Base-by-base conservation (phyloP, 1,284 basidiomycete genomes). In the Apiotrichum mycotoxinovorans region DNA sequence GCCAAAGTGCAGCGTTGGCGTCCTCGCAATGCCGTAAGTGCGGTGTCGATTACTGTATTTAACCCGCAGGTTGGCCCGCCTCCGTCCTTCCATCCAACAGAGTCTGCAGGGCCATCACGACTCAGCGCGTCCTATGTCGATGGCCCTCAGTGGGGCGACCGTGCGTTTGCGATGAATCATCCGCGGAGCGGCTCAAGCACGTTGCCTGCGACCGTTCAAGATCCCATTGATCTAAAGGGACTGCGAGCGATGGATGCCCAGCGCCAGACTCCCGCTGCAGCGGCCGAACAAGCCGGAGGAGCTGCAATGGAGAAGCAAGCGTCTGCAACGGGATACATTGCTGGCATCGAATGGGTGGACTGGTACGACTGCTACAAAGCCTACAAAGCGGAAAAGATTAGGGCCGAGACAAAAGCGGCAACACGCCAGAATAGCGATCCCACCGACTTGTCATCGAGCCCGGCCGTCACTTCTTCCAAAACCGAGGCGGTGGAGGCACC, bases 311-410 rank as follows among this genome's bases (percentile, higher is more conserved):
- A 69, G 51, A 68, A 66, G 18, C 65, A 67, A 44, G 54, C 54
- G 1, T 71, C 70, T 30, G 58, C 68, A 2, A 67, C 66, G 9
- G 74, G 71, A 2, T 64, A 66, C 14, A 61, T 76, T 12, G 69
- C 71, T 12, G 80, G 80, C 35, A 80, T 83, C 54, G 82, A 83
- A 62, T 83, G 82, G 82, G 80, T 83, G 30, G 82, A 83, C 63
- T 83, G 82, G 82, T 72, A 82, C 52, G 82, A 83, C 65, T 80
- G 80, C 64, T 83, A 83, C 66, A 79, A 80, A 52, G 73, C 77
- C 55, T 79, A 80, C 75, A 83, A 83, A 66, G 80, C 80, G 49
- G 80, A 79, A 48, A 82, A 82, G 68, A 73, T 83, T 34, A 64
- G 75, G 27, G 77, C 80, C 0, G 79, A 80, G 35, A 43, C 44